phyloP scores from a whole-genome alignment of 176 grass and related monocot genomes.

The Ampelocalamus luodianensis region DNA sequence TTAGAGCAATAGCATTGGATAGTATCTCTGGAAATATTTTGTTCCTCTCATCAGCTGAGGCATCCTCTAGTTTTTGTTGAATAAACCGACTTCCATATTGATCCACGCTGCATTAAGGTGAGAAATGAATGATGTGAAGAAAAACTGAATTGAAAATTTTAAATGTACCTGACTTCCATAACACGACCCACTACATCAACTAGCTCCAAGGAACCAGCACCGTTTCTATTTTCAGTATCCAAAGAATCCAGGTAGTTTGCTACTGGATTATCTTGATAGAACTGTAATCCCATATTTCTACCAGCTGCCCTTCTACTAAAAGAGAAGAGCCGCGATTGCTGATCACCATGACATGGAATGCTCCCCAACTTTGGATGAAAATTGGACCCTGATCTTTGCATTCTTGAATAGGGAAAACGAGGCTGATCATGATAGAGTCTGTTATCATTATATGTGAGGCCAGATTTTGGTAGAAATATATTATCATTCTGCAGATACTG shows the following conservation, averaged over 20 bases:
- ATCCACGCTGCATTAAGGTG: conserved; percentile 66
- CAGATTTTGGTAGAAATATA: conserved; percentile 47
- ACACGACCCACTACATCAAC: conserved; percentile 73
- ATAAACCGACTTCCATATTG: conserved; percentile 98
- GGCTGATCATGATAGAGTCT: conserved; percentile 43
- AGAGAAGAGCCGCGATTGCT: conserved; percentile 33
- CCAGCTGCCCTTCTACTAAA: conserved; percentile 45
- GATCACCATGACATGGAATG: conserved; percentile 34
- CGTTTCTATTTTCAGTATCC: conserved; percentile 72
- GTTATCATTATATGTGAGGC: conserved; percentile 44
- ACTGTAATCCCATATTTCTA: conserved; percentile 56
- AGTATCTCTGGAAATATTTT: conserved; percentile 98
- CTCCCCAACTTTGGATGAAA: conserved; percentile 34
- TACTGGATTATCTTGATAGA: conserved; percentile 48
- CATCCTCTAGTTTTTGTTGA: conserved; percentile 85
- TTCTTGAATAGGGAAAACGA: conserved; percentile 37
- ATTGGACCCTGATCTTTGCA: conserved; percentile 42
- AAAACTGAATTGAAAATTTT: background rate
- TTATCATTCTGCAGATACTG: conserved; percentile 61
- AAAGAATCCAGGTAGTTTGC: conserved; percentile 56
- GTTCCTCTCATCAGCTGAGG: conserved; percentile 74
- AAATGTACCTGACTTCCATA: conserved; percentile 81
- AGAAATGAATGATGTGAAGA: conserved; percentile 25
- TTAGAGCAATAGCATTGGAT: conserved; percentile 78
- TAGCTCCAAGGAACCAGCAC: conserved; percentile 57